Base-by-base conservation (phyloP, 768 basidiomycete genomes). In the Dentipellis sp. region DNA sequence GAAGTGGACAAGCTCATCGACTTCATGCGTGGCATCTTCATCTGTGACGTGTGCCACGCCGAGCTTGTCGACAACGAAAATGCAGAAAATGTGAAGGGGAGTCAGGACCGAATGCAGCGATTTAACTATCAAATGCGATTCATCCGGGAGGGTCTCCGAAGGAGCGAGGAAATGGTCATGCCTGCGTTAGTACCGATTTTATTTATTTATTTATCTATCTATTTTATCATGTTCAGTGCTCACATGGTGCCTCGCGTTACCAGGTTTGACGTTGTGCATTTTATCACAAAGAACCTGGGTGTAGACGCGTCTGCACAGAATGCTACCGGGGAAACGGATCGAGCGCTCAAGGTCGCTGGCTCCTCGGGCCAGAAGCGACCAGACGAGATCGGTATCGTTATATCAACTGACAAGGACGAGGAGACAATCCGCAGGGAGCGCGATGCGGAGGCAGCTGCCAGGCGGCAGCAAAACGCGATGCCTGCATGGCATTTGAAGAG, bases 401-500 rank as follows among this genome's bases (percentile, higher is more conserved):
- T 94, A 71, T 88, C 88, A 9, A 82, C 86, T 69, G 93, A 97
- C 69, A 92, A 94, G 65, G 90, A 90, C 65, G 86, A 90, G 69
- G 82, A 81, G 61, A 85, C 82, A 16, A 78, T 82, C 59, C 80
- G 80, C 57, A 72, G 76, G 64, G 88, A 91, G 67, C 76, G 88
- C 54, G 89, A 90, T 62, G 82, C 81, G 19, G 83, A 94, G 68
- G 88, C 88, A 1, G 88, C 88, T 56, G 80, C 85, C 54, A 94
- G 94, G 71, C 73, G 91, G 56, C 81, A 86, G 66, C 94, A 98
- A 73, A 97, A 98, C 66, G 81, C 84, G 0, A 74, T 99, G 47
- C 97, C 97, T 1, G 77, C 88, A 11, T 99, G 97, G 97, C 91
- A 97, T 73, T 78, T 94, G 62, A 89, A 91, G 70, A 94, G 92